Base-by-base conservation (phyloP, 495 filamentous ascomycete genomes). In the Trichoderma erinaceum region DNA sequence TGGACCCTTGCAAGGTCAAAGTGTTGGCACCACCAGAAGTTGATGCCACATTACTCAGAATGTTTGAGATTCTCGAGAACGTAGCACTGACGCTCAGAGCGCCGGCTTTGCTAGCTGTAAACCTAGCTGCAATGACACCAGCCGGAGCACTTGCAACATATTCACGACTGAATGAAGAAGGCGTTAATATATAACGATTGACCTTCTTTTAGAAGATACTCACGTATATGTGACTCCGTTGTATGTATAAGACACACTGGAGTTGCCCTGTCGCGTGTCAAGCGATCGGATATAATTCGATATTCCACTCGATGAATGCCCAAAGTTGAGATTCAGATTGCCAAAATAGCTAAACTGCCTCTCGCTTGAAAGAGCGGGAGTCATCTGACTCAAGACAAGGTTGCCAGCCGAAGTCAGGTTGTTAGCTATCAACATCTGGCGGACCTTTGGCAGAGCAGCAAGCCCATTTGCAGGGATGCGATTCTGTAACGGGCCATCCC, bases 401-500 rank as follows among this genome's bases (percentile, higher is more conserved):
- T 77, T 71, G 63, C 79, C 80, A 0, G 84, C 85, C 35, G 77
- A 73, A 8, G 67, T 65, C 66, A 83, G 78, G 23, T 81, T 71
- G 11, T 79, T 80, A 0, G 73, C 69, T 7, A 77, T 73, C 25
- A 86, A 77, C 32, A 82, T 74, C 25, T 74, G 71, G 68, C 82
- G 74, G 3, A 85, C 69, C 15, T 65, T 72, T 35, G 76, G 75
- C 18, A 81, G 74, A 58, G 78, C 73, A 15, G 68, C 52, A 21
- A 76, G 68, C 1, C 83, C 76, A 38, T 76, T 73, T 15, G 69
- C 72, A 16, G 80, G 81, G 41, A 78, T 79, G 23, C 83, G 77
- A 67, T 84, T 73, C 71, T 82, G 79, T 27, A 75, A 76, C 16
- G 75, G 78, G 44, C 83, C 84, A 71, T 79, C 83, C 84, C 82